Percentiles rank a stretch among this genome's conserved stretches.
Evolutionary conservation across 2,329 filamentous ascomycete genomes (phyloP).

Genomic region (Hypoxylon sp.): DNA sequence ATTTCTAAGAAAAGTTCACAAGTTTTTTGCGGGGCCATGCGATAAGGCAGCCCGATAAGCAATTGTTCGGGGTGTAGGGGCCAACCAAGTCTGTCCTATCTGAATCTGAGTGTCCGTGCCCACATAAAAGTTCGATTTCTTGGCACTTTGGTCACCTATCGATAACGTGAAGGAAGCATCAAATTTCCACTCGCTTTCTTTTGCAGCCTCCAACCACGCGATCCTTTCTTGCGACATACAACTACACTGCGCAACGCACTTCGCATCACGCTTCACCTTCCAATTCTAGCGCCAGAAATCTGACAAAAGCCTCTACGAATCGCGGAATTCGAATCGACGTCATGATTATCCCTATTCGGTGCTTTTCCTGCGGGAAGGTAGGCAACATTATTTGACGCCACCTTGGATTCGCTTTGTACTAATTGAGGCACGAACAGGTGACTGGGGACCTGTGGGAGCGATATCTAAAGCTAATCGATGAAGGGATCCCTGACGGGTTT

Average conservation of each 20-base stretch:
- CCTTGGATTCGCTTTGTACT: slow-evolving; percentile 21
- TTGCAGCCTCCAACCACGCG: background rate
- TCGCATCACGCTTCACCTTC: background rate
- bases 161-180: slow-evolving; percentile 19
- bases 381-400: slow-evolving; percentile 38
- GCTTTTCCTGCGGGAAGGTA: slow-evolving; percentile 99
- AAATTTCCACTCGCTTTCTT: slow-evolving; percentile 24
- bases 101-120: slow-evolving; percentile 7
- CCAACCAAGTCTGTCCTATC: no score
- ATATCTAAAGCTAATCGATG: slow-evolving; percentile 89
- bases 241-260: slow-evolving; percentile 6
- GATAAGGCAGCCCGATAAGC: slow-evolving; percentile 49
- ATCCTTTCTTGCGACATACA: slow-evolving; percentile 15
- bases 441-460: slow-evolving; percentile 97
- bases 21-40: slow-evolving; percentile 43
- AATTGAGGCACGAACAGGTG: slow-evolving; percentile 70
- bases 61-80: slow-evolving; percentile 33
- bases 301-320: slow-evolving; percentile 25
- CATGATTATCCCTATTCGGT: slow-evolving; percentile 99
- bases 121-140: slow-evolving; percentile 24
- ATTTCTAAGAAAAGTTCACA: slow-evolving; percentile 49
- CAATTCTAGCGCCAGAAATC: slow-evolving; percentile 32
- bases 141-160: slow-evolving; percentile 19
- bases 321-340: slow-evolving; percentile 59
- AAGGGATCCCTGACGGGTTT: slow-evolving; percentile 80